A percentile compares a stretch with the other conserved stretches of the same genome.
Conservation (phyloP, 192 early-diverging fungal species). For the Coemansia sp. region DNA sequence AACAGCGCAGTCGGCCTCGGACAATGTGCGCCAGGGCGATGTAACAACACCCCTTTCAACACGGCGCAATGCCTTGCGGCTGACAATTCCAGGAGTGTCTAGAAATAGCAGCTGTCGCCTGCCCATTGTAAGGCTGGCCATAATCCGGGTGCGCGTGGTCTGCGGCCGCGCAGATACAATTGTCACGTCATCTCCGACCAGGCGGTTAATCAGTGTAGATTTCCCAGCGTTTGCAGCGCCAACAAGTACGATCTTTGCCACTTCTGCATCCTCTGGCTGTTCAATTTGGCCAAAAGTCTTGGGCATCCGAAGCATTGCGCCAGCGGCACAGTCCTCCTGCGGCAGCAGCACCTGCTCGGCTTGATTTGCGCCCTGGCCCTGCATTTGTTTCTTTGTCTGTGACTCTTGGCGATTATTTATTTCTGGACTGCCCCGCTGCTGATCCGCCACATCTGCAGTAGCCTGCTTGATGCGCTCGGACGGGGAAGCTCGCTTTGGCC, state of each 20-base stretch:
- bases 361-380: constrained; percentile 4
- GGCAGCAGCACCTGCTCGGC: neutral
- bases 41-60: constrained; percentile 39
- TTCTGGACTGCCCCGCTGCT: constrained; percentile 5
- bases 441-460: neutral
- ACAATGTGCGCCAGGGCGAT: constrained; percentile 45
- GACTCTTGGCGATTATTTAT: neutral
- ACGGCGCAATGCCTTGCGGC: constrained; percentile 31
- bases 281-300: constrained; percentile 37
- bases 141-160: constrained; percentile 67
- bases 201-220: constrained; percentile 72
- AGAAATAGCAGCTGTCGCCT: constrained; percentile 63
- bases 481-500: constrained; percentile 1
- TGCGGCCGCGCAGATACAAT: constrained; percentile 70
- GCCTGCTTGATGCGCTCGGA: constrained; percentile 5
- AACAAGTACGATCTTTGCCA: constrained; percentile 62
- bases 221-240: constrained; percentile 76
- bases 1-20: constrained; percentile 26
- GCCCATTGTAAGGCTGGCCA: constrained; percentile 58
- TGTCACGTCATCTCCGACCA: constrained; percentile 61
- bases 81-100: constrained; percentile 52
- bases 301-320: constrained; percentile 27
- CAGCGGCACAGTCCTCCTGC: neutral
- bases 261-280: constrained; percentile 64
- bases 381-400: neutral